Percentiles rank a stretch among this genome's conserved stretches.
Evolutionary conservation across 768 basidiomycete species (phyloP).

Genomic region (Boletus tomentosulus): DNA sequence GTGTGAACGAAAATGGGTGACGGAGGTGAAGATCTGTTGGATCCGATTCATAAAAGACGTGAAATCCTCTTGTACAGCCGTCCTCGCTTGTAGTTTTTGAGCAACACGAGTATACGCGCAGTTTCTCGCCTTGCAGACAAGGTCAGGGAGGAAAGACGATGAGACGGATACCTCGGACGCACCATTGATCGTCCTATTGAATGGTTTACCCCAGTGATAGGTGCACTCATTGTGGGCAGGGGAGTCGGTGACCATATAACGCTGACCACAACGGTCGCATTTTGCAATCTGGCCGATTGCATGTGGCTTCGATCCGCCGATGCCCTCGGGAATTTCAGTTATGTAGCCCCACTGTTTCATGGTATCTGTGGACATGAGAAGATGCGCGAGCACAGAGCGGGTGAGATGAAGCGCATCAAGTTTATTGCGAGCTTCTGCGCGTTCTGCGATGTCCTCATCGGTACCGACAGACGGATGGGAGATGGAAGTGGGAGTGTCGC

Average conservation of each 20-base stretch:
- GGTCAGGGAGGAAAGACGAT: neutral
- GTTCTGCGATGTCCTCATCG: conserved; percentile 55
- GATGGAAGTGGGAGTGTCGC: conserved; percentile 50
- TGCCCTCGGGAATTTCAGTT: conserved; percentile 57
- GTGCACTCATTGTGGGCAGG: conserved; percentile 62
- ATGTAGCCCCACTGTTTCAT: conserved; percentile 70
- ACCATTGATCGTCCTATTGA: conserved; percentile 64
- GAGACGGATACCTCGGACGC: conserved; percentile 14
- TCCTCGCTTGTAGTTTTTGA: conserved; percentile 52
- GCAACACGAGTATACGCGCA: conserved; percentile 77
- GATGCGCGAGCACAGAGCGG: conserved; percentile 47
- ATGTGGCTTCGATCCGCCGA: conserved; percentile 61
- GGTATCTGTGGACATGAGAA: conserved; percentile 55
- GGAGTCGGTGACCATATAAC: conserved; percentile 62
- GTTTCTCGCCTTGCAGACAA: conserved; percentile 52
- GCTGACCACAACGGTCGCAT: conserved; percentile 77
- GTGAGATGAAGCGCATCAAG: conserved; percentile 53
- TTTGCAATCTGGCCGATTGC: conserved; percentile 56
- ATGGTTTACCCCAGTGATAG: conserved; percentile 80
- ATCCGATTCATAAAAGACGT: conserved; percentile 85
- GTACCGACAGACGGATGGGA: conserved; percentile 78
- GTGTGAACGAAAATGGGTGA: conserved; percentile 61
- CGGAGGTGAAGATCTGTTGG: conserved; percentile 65
- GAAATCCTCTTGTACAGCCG: conserved; percentile 76
- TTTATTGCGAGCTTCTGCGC: conserved; percentile 51